These are phyloP conservation scores for Fusarium anthophilum DNA, from an alignment of 2,329 filamentous ascomycete species.

Conservation along the genomic window DNA sequence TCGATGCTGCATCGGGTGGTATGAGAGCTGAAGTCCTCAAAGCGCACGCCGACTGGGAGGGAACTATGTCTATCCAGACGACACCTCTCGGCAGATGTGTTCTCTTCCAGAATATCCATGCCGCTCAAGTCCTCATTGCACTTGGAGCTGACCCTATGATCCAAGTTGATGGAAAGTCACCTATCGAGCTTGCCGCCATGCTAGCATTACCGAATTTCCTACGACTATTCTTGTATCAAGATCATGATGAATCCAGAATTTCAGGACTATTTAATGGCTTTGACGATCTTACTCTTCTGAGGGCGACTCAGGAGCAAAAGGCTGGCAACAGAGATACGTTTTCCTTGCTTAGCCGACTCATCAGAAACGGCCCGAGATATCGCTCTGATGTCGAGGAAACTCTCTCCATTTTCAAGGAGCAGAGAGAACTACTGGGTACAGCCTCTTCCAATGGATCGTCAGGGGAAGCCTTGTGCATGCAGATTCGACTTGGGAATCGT, in stretches of 20 bases:
- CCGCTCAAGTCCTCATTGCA: neutral
- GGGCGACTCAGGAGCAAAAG: neutral
- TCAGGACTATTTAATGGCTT: neutral
- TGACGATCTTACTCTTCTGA: neutral
- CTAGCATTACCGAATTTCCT: neutral
- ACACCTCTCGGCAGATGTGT: neutral
- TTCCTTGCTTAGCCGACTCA: neutral
- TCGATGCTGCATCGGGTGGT: neutral
- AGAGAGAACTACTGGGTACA: rapidly evolving
- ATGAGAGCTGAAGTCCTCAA: neutral
- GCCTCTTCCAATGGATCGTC: rapidly evolving
- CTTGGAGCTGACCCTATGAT: neutral
- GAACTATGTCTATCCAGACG: neutral
- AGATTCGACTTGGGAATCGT: neutral
- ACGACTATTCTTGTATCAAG: neutral
- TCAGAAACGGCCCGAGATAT: neutral
- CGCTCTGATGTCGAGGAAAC: neutral
- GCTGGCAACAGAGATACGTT: neutral
- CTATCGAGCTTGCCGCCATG: neutral
- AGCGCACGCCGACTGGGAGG: neutral
- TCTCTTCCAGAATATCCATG: neutral
- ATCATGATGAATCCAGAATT: rapidly evolving
- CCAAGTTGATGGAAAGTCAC: neutral
- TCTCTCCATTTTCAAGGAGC: neutral
- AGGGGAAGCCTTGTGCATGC: neutral